Evolutionary conservation across 2,329 filamentous ascomycete genomes (phyloP), one percentile per base, ranked within the genome.

Genomic region (Helotiales sp.): DNA sequence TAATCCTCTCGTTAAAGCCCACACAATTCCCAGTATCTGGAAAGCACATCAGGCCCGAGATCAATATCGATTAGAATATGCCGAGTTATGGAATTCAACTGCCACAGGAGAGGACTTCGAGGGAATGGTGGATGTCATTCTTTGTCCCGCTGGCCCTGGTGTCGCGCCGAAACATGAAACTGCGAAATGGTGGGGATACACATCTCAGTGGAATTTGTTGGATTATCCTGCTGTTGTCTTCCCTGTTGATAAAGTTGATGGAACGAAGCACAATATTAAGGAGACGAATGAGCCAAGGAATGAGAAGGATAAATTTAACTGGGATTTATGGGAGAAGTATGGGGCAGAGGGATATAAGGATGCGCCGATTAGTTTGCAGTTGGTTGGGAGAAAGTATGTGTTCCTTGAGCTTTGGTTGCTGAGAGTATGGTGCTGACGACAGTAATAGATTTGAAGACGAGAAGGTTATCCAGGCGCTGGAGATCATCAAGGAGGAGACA

Each of bases 171-270:
- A 60, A 77, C 71, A 64, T 57, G 73, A 58, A 61, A 84, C 61
- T 70, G 83, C 62, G 72, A 76, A 58, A 66, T 87, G 68, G 75
- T 90, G 85, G 85, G 80, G 79, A 1, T 90, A 90, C 63, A 88
- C 85, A 0, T 74, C 79, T 0, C 80, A 85, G 60, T 90, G 86
- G 85, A 90, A 90, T 67, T 65, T 89, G 40, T 77, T 90, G 1
- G 86, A 90, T 69, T 88, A 88, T 69, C 84, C 87, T 0, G 80
- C 77, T 9, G 70, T 81, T 2, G 77, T 84, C 0, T 87, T 90
- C 66, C 87, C 87, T 0, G 82, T 81, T 2, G 73, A 71, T 17
- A 70, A 67, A 52, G 65, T 74, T 31, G 63, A 72, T 62, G 54
- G 67, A 6, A 58, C 52, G 33, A 70, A 72, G 60, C 62, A 60